Conservation (phyloP, 345 rosid species). For the Eucalyptus polybractea region DNA sequence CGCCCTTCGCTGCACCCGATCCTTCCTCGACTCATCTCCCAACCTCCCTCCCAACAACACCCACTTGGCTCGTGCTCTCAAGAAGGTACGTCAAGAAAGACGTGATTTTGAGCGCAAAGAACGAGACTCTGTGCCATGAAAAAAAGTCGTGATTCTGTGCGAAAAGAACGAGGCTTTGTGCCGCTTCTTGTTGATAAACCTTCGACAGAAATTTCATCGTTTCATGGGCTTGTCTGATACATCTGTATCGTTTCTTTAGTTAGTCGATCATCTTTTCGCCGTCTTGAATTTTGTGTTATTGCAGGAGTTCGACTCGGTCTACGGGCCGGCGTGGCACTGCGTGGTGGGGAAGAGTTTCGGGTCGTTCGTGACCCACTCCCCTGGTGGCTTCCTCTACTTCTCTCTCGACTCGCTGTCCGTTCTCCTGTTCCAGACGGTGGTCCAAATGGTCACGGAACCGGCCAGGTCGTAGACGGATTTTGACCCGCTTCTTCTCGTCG, state of each 20-base stretch:
- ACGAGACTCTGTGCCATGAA: background rate
- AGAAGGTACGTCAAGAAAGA: conserved; percentile 1
- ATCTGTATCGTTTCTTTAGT: background rate
- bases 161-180: background rate
- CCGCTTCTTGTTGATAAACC: background rate
- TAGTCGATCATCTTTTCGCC: background rate
- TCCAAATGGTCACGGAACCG: conserved; percentile 6
- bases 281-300: background rate
- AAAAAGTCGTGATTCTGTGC: background rate
- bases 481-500: background rate
- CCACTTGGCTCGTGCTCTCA: conserved; percentile 27
- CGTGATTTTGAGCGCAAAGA: background rate
- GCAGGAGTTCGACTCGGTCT: conserved; percentile 25
- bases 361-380: conserved; percentile 26
- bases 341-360: conserved; percentile 36
- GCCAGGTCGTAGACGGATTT: background rate
- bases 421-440: conserved; percentile 29
- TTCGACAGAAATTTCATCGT: background rate
- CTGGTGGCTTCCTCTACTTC: conserved; percentile 27
- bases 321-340: conserved; percentile 39
- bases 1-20: conserved; percentile 16
- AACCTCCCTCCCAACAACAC: conserved; percentile 2
- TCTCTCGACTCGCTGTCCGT: conserved; percentile 11
- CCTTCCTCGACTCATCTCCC: conserved; percentile 14
- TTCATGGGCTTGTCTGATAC: background rate